phyloP scores from a whole-genome alignment of 257 asterid species.

The Gardenia jasminoides region DNA sequence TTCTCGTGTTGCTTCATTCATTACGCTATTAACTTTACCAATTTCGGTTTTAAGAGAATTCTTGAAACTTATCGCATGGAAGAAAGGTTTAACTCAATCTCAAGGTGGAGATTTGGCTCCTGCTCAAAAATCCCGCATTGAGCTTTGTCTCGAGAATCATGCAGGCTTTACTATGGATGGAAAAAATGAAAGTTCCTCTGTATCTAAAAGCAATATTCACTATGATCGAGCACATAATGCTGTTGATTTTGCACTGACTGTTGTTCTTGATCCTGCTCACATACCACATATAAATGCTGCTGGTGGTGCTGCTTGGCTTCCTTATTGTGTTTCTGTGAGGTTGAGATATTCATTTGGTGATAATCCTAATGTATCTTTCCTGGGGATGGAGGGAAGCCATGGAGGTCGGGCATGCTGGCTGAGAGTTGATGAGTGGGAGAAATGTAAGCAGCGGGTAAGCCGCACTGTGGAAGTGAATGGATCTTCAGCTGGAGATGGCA shows the following conservation, averaged over 20 bases:
- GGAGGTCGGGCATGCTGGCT: slow-evolving; percentile 99
- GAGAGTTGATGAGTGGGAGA: slow-evolving; percentile 86
- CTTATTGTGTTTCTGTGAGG: slow-evolving; percentile 88
- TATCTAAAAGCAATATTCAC: slow-evolving; percentile 81
- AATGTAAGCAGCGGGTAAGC: slow-evolving; percentile 71
- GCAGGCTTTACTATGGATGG: slow-evolving; percentile 64
- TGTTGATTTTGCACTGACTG: slow-evolving; percentile 91
- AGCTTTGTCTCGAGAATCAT: slow-evolving; percentile 90
- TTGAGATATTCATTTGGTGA: slow-evolving; percentile 79
- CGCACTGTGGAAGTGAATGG: slow-evolving; percentile 72
- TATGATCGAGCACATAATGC: slow-evolving; percentile 79
- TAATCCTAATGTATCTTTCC: slow-evolving; percentile 60
- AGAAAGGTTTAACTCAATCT: slow-evolving; percentile 81
- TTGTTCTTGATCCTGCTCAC: slow-evolving; percentile 87
- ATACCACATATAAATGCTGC: slow-evolving; percentile 92
- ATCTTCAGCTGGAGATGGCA: slow-evolving; percentile 60
- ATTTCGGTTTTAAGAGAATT: slow-evolving; percentile 91
- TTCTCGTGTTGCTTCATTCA: slow-evolving; percentile 97
- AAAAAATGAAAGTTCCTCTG: slow-evolving; percentile 47
- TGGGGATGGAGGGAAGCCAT: slow-evolving; percentile 99
- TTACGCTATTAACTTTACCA: slow-evolving; percentile 88
- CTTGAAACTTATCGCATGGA: slow-evolving; percentile 95
- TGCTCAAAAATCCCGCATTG: slow-evolving; percentile 92
- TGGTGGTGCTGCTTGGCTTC: slow-evolving; percentile 99
- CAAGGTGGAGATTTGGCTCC: slow-evolving; percentile 78